A percentile compares a stretch with the other conserved stretches of the same genome.
These are phyloP conservation scores for Fusarium scirpi DNA, from an alignment of 2,329 filamentous ascomycete species.

Conservation along the genomic window DNA sequence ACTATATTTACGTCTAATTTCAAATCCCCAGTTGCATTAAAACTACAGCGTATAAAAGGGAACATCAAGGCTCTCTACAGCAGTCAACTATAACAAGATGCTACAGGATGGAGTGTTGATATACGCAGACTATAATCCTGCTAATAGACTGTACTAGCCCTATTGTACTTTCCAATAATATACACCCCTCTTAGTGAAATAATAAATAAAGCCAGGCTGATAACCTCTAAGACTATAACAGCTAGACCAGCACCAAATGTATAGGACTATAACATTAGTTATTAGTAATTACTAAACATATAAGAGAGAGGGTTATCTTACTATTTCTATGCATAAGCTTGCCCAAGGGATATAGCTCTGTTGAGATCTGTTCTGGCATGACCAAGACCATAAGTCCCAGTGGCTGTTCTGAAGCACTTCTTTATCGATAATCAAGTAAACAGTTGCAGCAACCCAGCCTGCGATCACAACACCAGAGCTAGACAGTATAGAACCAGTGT, in stretches of 20 bases:
- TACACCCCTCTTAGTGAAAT: not conserved
- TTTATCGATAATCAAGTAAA: constrained; percentile 15
- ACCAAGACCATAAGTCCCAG: constrained; percentile 29
- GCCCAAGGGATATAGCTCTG: not conserved
- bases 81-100: too few relatives aligned
- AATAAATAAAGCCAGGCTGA: not conserved
- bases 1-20: too few relatives aligned
- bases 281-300: not conserved
- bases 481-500: not conserved
- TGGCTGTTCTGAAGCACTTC: constrained; percentile 6
- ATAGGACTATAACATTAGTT: not conserved
- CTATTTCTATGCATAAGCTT: constrained; percentile 2
- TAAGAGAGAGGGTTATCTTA: not conserved
- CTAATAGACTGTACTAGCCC: not conserved
- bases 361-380: constrained; percentile 3
- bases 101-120: accelerated
- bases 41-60: too few relatives aligned
- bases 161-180: constrained; percentile 15
- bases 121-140: accelerated
- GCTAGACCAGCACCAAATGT: not conserved
- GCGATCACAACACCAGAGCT: constrained; percentile 4
- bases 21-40: too few relatives aligned
- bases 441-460: not conserved
- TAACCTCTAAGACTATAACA: not conserved
- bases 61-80: too few relatives aligned